Conservation (phyloP, 352 stramenopile genomes). For the Globisporangium viniferum region DNA sequence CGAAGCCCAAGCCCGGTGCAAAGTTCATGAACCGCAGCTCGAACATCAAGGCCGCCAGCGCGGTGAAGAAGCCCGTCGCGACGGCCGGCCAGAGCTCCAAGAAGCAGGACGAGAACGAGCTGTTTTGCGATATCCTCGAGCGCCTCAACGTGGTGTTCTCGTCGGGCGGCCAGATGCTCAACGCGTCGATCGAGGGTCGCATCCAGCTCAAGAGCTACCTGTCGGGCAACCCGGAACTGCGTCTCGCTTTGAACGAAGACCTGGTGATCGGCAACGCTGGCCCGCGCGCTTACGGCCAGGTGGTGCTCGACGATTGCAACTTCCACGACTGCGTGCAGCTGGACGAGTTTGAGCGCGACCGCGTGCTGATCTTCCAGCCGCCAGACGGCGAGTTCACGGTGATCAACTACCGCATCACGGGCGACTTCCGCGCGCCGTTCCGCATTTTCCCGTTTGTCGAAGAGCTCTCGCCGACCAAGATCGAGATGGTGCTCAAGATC, state of each 20-base stretch:
- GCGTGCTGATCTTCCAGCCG: constrained; percentile 86
- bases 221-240: constrained; percentile 96
- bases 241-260: constrained; percentile 96
- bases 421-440: constrained; percentile 97
- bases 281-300: constrained; percentile 82
- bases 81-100: constrained; percentile 69
- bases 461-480: constrained; percentile 93
- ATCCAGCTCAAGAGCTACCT: constrained; percentile 99
- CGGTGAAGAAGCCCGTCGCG: constrained; percentile 88
- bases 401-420: constrained; percentile 98
- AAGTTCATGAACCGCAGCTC: constrained; percentile 81
- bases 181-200: constrained; percentile 97
- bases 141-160: constrained; percentile 97
- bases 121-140: constrained; percentile 99
- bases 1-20: constrained; percentile 90
- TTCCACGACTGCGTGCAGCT: constrained; percentile 99
- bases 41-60: constrained; percentile 77
- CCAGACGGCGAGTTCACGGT: constrained; percentile 82
- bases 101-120: constrained; percentile 95
- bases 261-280: constrained; percentile 92
- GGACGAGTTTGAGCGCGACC: constrained; percentile 91
- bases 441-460: constrained; percentile 97
- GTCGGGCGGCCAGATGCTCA: constrained; percentile 95
- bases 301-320: constrained; percentile 97
- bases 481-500: constrained; percentile 92